These are phyloP conservation scores for Nissolia schottii DNA, from an alignment of 306 rosid species.

Conservation along the genomic window DNA sequence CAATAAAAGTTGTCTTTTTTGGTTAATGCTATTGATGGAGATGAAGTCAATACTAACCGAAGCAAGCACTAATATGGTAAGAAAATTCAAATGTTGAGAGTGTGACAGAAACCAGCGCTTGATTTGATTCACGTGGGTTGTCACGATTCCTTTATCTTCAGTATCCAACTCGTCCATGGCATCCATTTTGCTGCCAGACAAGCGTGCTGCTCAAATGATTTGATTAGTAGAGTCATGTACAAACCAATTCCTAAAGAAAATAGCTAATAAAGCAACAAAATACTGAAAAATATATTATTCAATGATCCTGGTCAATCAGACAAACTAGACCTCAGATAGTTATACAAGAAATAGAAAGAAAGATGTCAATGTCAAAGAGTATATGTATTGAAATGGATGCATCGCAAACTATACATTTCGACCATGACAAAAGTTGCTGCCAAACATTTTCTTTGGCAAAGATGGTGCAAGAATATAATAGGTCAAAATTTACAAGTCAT, in stretches of 20 bases:
- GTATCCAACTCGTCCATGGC: constrained; percentile 60
- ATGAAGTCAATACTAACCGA: constrained; percentile 58
- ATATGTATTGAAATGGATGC: background rate
- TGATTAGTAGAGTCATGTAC: constrained; percentile 16
- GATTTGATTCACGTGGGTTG: constrained; percentile 37
- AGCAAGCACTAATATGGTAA: constrained; percentile 73
- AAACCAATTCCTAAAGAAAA: constrained; percentile 9
- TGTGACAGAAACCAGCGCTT: constrained; percentile 69
- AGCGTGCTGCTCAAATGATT: constrained; percentile 45
- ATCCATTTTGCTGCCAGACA: constrained; percentile 53
- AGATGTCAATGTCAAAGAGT: background rate
- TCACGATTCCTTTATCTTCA: constrained; percentile 49
- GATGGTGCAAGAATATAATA: background rate
- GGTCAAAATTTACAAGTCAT: background rate
- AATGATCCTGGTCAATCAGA: background rate
- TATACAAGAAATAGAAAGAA: background rate
- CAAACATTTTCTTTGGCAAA: constrained; percentile 3
- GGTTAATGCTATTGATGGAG: constrained; percentile 9
- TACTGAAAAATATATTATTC: background rate
- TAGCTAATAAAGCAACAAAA: background rate
- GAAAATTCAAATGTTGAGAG: constrained; percentile 65
- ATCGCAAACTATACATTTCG: background rate
- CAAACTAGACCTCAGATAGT: background rate
- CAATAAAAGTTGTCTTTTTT: background rate
- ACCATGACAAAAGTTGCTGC: background rate